Evolutionary conservation across 805 yeast species (phyloP).

Genomic region (Grigorovia jiainica): DNA sequence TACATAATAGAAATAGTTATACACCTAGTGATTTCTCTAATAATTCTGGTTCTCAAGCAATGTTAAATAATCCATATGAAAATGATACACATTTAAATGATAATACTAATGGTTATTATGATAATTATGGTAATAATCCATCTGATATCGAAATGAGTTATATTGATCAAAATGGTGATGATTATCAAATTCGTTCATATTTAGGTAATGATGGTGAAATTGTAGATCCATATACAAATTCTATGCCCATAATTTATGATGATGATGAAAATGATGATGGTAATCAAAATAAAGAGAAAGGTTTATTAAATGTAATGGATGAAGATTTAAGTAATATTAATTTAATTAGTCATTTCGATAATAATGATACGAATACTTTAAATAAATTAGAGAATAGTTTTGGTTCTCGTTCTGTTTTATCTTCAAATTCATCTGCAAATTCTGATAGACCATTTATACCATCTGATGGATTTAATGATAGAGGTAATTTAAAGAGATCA

Average conservation of each 20-base stretch:
- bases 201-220: conserved; percentile 27
- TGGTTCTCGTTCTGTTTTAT: conserved; percentile 7
- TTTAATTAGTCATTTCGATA: conserved; percentile 7
- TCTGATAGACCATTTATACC: conserved; percentile 6
- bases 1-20: neutral
- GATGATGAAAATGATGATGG: conserved; percentile 3
- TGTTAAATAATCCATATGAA: conserved; percentile 9
- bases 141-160: conserved; percentile 21
- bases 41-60: conserved; percentile 18
- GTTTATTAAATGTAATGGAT: conserved; percentile 4
- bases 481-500: conserved; percentile 9
- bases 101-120: conserved; percentile 2
- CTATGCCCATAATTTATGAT: conserved; percentile 1
- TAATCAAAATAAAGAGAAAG: conserved; percentile 6
- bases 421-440: conserved; percentile 7
- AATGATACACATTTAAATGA: conserved; percentile 4
- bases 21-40: conserved; percentile 6
- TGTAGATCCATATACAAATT: conserved; percentile 26
- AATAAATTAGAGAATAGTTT: conserved; percentile 7
- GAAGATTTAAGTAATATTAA: conserved; percentile 20
- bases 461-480: neutral
- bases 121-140: neutral
- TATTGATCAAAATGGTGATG: conserved; percentile 29
- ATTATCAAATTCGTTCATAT: conserved; percentile 28
- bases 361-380: conserved; percentile 15